Base-by-base conservation (phyloP, 768 basidiomycete species). In the Leucocoprinus sp. region DNA sequence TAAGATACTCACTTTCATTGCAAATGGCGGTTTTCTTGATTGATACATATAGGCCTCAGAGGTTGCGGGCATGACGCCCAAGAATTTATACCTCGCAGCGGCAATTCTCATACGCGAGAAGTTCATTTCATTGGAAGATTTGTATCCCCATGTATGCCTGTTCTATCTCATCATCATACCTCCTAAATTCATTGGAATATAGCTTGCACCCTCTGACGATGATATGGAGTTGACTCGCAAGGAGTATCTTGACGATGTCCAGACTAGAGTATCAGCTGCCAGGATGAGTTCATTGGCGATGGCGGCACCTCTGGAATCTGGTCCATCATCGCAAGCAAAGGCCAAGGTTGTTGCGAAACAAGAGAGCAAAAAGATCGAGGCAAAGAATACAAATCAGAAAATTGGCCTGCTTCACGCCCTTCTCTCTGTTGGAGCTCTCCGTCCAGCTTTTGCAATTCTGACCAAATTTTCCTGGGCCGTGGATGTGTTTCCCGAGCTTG, bases 121-220 rank as follows among this genome's bases (percentile, higher is more conserved):
- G 2, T 86, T 93, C 57, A 76, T 98, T 45, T 76, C 81, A 2
- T 63, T 95, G 7, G 82, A 91, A 57, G 95, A 96, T 58, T 64
- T 99, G 8, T 92, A 92, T 64, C 80, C 87, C n/a, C 93, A 98
- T 65, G 92, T 93, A 57, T 54, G 82, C 65, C n/a, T n/a, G n/a
- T n/a, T n/a, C n/a, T 21, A 17, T 37, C 43, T 46, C 21, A n/a
- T n/a, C 17, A n/a, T 22, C 42, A 34, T 8, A 33, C 39, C 38
- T 22, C 8, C 24, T 44, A 35, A 51, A 14, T 50, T 50, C 17
- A 27, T 23, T 28, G 14, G 43, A 28, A 33, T 43, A 8, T 45
- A 63, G 60, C 52, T 57, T 27, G 47, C 38, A 35, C 92, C 92
- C 0, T 60, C 64, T 22, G 96, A 98, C 50, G 72, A 70, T 14